These are phyloP conservation scores for Flaveria floridana DNA, from an alignment of 140 eudicot species.

Conservation along the genomic window DNA sequence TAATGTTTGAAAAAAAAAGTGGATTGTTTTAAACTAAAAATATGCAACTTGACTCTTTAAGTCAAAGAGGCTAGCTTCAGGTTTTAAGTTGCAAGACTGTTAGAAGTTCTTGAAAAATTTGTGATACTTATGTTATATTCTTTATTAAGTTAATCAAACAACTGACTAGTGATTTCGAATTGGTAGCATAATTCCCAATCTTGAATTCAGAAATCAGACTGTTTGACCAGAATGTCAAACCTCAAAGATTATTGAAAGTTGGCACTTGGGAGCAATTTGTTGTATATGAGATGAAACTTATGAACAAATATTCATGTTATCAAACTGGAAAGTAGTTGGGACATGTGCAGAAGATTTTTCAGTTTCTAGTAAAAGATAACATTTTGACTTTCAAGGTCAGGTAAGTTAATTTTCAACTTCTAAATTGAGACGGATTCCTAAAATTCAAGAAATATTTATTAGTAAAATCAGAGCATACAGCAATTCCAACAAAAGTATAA, in stretches of 20 bases:
- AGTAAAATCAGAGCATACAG: not conserved
- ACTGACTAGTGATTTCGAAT: not conserved
- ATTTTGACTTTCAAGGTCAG: constrained; percentile 1
- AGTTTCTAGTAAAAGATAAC: constrained; percentile 3
- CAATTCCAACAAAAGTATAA: not conserved
- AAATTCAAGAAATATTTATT: not conserved
- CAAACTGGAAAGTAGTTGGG: not conserved
- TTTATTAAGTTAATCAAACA: not conserved
- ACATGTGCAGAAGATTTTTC: not conserved
- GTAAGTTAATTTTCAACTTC: not conserved
- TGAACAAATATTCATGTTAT: not conserved
- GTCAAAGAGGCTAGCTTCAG: constrained; percentile 19
- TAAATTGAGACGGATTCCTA: not conserved
- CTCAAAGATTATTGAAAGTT: not conserved
- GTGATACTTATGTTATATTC: not conserved
- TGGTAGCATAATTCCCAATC: not conserved
- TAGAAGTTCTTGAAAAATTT: not conserved
- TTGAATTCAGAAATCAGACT: not conserved
- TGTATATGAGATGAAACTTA: not conserved
- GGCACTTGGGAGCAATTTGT: not conserved
- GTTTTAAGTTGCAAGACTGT: not conserved
- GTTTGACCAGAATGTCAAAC: constrained; percentile 12
- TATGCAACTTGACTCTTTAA: constrained; percentile 21
- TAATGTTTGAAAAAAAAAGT: not conserved
- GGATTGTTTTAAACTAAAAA: not conserved